A percentile compares a stretch with the other conserved stretches of the same genome.
Evolutionary conservation across 495 filamentous ascomycete genomes (phyloP).

Genomic region (Neurospora terricola): DNA sequence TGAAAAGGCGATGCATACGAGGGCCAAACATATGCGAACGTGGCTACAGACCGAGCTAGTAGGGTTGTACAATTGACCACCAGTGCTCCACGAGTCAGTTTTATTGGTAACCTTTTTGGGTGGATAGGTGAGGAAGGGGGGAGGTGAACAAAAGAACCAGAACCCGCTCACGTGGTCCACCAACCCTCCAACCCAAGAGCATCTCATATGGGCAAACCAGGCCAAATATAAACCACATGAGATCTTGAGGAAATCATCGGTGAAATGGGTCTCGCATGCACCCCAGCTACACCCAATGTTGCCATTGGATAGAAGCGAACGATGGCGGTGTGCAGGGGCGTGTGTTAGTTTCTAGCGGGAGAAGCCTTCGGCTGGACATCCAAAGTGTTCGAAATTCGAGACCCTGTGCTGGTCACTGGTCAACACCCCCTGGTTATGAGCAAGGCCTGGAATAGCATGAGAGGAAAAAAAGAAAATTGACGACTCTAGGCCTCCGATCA

Average conservation of each 20-base stretch:
- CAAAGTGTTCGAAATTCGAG: neutral
- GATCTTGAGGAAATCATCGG: neutral
- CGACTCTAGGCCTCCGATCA: neutral
- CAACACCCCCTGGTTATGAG: neutral
- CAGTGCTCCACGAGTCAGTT: neutral
- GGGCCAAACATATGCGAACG: neutral
- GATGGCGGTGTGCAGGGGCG: neutral
- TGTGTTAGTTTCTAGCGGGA: neutral
- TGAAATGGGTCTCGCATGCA: neutral
- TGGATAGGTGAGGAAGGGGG: neutral
- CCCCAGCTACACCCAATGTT: neutral
- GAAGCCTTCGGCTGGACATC: neutral
- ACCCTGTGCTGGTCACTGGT: neutral
- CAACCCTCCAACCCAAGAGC: neutral
- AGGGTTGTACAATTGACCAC: neutral
- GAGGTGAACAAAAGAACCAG: conserved; percentile 1
- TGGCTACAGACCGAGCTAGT: neutral
- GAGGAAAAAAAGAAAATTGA: neutral
- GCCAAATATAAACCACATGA: neutral
- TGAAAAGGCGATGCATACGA: neutral
- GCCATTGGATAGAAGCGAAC: neutral
- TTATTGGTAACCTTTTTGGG: neutral
- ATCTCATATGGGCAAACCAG: neutral
- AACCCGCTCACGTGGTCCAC: neutral
- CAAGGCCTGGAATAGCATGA: neutral